These are phyloP conservation scores for Penicillium cosmopolitanum DNA, from an alignment of 495 filamentous ascomycete genomes.

Conservation along the genomic window DNA sequence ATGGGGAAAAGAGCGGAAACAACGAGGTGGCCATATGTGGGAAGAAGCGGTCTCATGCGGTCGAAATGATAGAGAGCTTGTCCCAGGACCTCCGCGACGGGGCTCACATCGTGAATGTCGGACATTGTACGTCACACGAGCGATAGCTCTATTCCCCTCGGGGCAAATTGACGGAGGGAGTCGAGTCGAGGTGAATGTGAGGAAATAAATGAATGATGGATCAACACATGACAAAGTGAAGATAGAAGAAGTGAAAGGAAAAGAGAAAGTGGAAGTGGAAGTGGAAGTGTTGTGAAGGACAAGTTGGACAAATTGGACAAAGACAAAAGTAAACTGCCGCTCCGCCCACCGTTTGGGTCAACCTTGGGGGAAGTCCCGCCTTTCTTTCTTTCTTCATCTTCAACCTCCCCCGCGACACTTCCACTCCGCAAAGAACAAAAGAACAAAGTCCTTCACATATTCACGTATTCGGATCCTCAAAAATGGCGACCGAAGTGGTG, in stretches of 20 bases:
- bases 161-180: no score
- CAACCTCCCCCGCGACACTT: not conserved
- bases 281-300: not conserved
- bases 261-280: not conserved
- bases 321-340: constrained; percentile 10
- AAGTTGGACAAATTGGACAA: constrained; percentile 20
- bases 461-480: constrained; percentile 8
- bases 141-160: not conserved
- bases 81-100: constrained; percentile 51
- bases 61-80: constrained; percentile 54
- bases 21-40: constrained; percentile 70
- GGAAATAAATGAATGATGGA: constrained; percentile 9
- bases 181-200: constrained; percentile 15
- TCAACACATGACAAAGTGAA: constrained; percentile 17
- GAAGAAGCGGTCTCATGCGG: constrained; percentile 56
- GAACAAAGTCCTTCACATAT: not conserved
- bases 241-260: not conserved
- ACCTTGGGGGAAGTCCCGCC: not conserved
- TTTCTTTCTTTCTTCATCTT: constrained; percentile 3
- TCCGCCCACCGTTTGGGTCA: not conserved
- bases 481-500: constrained; percentile 74
- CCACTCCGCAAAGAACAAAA: not conserved
- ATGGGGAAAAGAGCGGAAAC: constrained; percentile 73
- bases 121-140: constrained; percentile 31
- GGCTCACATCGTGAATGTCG: constrained; percentile 38